These are phyloP conservation scores for Tuber melanosporum DNA, from an alignment of 495 filamentous ascomycete species.

Conservation along the genomic window DNA sequence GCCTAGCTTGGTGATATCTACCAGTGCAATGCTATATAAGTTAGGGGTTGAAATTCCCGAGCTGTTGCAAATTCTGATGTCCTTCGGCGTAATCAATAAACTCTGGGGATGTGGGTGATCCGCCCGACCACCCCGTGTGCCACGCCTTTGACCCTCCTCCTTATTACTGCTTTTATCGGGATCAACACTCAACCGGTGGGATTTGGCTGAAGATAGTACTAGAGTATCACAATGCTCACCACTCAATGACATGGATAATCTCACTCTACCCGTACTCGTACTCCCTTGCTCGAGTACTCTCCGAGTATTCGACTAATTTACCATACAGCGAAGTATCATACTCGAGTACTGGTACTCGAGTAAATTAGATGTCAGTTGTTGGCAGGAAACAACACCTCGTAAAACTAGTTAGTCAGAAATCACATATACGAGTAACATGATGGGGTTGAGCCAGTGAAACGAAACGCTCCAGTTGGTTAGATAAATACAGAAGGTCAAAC, in stretches of 20 bases:
- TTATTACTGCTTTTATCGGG: neutral
- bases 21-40: neutral
- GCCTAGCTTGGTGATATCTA: neutral
- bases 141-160: neutral
- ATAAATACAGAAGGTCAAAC: neutral
- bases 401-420: neutral
- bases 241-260: neutral
- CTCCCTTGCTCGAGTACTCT: neutral
- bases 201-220: neutral
- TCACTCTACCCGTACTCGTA: neutral
- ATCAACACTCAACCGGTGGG: neutral
- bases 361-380: neutral
- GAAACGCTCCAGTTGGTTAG: neutral
- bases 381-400: neutral
- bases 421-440: slow-evolving; percentile 1
- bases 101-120: neutral
- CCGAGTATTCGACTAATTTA: no score
- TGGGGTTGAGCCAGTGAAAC: neutral
- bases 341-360: neutral
- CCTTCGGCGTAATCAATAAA: neutral
- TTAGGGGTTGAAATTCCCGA: neutral
- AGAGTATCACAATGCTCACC: neutral
- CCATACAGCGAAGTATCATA: neutral
- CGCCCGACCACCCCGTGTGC: neutral
- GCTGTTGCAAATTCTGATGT: neutral